Evolutionary conservation across 371 early-diverging fungal genomes (phyloP), one percentile per base, ranked within the genome.

Genomic region (Mortierella sp.): DNA sequence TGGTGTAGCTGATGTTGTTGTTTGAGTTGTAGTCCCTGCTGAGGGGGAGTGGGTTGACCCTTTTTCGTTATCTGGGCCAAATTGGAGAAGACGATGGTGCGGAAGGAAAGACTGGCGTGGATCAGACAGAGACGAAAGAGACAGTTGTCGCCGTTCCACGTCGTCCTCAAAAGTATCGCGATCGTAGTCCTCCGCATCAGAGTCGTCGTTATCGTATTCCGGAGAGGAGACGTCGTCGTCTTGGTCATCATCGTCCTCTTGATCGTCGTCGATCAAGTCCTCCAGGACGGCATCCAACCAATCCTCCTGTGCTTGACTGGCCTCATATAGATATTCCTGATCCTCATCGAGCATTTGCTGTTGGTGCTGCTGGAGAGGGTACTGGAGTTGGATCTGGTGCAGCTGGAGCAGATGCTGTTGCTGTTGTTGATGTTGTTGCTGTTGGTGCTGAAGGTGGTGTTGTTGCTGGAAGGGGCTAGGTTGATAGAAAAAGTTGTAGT

Each of bases 281-380:
- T 81, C 85, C 68, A 84, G 52, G 7, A 84, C 81, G 13, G 85
- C 81, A 71, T 84, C 85, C 26, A 84, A 72, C 85, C 85, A 84
- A 48, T 84, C 84, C 57, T 81, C 79, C 52, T 84, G 85, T 2
- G 85, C 85, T 47, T 79, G 81, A 47, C 50, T 84, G 16, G 78
- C 70, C 47, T 79, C 79, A 52, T 74, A 78, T 60, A 73, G 74
- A 74, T 79, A 77, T 71, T 75, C 78, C 45, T 57, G 57, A 71
- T 74, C 79, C 26, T 52, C 68, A 42, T 70, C 74, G 34, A 55
- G 73, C 34, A 63, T 52, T 9, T 44, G 75, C 63, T 44, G 57
- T 3, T 55, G 80, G 44, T 70, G 50, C 16, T 73, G 65, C 65
- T 63, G 65, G 38, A 63, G 38, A 21, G 65, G 65, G 21, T 63